Evolutionary conservation across 1,284 basidiomycete species (phyloP).

Genomic region (Puccinia novopanici): DNA sequence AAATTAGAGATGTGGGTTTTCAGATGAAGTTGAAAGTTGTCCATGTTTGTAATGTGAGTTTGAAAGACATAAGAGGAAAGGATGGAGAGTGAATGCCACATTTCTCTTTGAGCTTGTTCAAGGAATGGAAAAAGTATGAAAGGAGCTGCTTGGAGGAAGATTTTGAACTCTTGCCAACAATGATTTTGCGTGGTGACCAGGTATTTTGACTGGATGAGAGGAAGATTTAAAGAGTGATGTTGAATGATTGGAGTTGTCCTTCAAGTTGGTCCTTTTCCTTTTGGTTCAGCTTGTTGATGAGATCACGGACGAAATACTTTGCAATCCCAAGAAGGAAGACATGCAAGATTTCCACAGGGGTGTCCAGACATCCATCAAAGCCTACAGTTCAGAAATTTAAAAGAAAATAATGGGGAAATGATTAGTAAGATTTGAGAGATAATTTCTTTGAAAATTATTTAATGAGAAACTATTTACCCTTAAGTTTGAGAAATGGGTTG

Average conservation of each 20-base stretch:
- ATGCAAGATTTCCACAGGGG: background rate
- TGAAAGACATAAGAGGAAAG: too few relatives aligned
- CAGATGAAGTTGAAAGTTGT: too few relatives aligned
- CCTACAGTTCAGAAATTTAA: background rate
- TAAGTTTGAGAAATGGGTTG: too few relatives aligned
- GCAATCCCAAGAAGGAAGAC: too few relatives aligned
- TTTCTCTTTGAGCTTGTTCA: background rate
- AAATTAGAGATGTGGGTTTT: too few relatives aligned
- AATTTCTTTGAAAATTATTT: background rate
- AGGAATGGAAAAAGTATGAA: slow-evolving; percentile 6
- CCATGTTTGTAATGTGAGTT: too few relatives aligned
- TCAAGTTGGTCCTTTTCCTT: too few relatives aligned
- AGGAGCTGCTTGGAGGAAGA: slow-evolving; percentile 20
- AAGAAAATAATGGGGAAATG: background rate
- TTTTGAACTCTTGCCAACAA: slow-evolving; percentile 18
- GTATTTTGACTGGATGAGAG: background rate
- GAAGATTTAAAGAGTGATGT: background rate
- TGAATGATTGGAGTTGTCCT: background rate
- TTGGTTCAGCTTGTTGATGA: too few relatives aligned
- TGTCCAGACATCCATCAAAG: slow-evolving; percentile 1
- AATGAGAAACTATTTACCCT: background rate
- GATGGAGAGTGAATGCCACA: slow-evolving; percentile 16
- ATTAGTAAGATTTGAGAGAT: background rate
- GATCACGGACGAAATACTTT: too few relatives aligned
- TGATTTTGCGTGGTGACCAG: too few relatives aligned